Conservation (phyloP, 2,329 filamentous ascomycete species). For the Pestalotiopsis sp. region DNA sequence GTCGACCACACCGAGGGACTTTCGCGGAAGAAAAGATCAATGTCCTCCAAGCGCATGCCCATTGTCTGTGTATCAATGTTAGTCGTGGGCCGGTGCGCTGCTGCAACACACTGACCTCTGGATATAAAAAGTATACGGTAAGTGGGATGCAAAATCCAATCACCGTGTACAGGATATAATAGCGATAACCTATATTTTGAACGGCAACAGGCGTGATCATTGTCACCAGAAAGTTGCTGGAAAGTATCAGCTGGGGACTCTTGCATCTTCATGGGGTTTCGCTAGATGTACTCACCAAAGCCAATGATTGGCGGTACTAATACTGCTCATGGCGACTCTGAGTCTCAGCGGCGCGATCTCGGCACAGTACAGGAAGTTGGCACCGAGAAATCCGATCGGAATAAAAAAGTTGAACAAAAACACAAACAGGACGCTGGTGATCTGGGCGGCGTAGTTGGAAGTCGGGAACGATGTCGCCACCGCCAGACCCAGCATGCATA, state of each 20-base stretch:
- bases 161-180: constrained; percentile 52
- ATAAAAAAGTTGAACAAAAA: constrained; percentile 64
- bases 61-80: constrained; percentile 36
- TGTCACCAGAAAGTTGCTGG: constrained; percentile 42
- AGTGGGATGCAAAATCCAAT: constrained; percentile 46
- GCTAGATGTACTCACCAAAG: constrained; percentile 32
- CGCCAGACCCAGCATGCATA: constrained; percentile 56
- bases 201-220: constrained; percentile 50
- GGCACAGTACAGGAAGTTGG: constrained; percentile 62
- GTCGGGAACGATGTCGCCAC: constrained; percentile 50
- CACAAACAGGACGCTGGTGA: constrained; percentile 56
- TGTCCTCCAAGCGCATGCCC: constrained; percentile 49
- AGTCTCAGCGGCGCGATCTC: constrained; percentile 56
- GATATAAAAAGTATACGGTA: constrained; percentile 46
- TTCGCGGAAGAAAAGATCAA: constrained; percentile 44
- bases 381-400: constrained; percentile 59
- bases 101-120: constrained; percentile 30
- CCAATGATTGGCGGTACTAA: constrained; percentile 58
- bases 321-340: constrained; percentile 56
- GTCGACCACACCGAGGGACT: constrained; percentile 37
- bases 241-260: too few species aligned
- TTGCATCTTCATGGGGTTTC: too few species aligned
- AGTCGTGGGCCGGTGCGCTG: not conserved
- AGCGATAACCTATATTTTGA: constrained; percentile 50
- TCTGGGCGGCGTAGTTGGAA: constrained; percentile 46